Evolutionary conservation across 352 stramenopile species (phyloP).

Genomic region (Globisporangium heterothallicum): DNA sequence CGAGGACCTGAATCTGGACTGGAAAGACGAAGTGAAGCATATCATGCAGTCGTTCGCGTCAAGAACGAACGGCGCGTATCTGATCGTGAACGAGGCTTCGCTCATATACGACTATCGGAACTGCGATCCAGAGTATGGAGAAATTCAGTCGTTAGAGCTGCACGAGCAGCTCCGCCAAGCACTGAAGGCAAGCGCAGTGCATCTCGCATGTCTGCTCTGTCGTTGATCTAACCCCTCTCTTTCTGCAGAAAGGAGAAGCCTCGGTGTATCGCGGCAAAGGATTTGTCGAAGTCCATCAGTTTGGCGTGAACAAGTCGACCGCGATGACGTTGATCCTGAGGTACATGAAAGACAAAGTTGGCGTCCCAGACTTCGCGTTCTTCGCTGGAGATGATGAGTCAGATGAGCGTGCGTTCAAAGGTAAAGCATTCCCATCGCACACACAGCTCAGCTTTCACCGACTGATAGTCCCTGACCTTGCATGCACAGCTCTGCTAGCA

Average conservation of each 20-base stretch:
- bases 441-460: not conserved
- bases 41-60: slow-evolving; percentile 97
- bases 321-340: slow-evolving; percentile 49
- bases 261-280: slow-evolving; percentile 52
- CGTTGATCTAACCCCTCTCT: not conserved
- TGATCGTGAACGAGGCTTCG: slow-evolving; percentile 95
- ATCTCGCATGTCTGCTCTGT: not conserved
- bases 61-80: slow-evolving; percentile 96
- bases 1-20: slow-evolving; percentile 72
- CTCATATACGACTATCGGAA: slow-evolving; percentile 98
- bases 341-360: slow-evolving; percentile 47
- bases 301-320: slow-evolving; percentile 60
- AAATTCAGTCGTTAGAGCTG: slow-evolving; percentile 93
- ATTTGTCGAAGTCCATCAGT: slow-evolving; percentile 73
- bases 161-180: slow-evolving; percentile 94
- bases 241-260: slow-evolving; percentile 46
- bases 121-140: slow-evolving; percentile 97
- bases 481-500: slow-evolving; percentile 41
- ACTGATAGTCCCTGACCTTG: too few species aligned
- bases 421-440: slow-evolving; percentile 45
- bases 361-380: slow-evolving; percentile 92
- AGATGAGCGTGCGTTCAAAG: slow-evolving; percentile 89
- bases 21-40: slow-evolving; percentile 91
- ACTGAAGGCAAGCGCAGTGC: slow-evolving; percentile 51
- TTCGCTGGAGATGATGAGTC: slow-evolving; percentile 97